Percentiles rank a stretch among this genome's conserved stretches.
Evolutionary conservation across 768 basidiomycete genomes (phyloP).

Genomic region (Tylopilus sp.): DNA sequence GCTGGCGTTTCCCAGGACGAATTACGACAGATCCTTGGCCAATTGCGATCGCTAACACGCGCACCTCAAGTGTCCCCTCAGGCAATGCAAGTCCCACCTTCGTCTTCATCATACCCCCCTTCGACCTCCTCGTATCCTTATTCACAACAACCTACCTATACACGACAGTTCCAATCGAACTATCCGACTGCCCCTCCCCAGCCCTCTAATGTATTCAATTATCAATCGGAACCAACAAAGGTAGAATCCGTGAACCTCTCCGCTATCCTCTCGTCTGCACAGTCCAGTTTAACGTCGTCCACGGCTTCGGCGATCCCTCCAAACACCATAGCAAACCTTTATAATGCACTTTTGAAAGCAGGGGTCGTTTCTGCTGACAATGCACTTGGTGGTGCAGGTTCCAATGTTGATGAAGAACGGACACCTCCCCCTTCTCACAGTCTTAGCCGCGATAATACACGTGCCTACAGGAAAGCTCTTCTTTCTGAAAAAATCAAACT

Average conservation of each 20-base stretch:
- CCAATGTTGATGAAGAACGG: conserved; percentile 23
- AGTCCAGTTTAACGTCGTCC: conserved; percentile 22
- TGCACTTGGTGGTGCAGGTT: conserved; percentile 49
- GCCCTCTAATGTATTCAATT: conserved; percentile 25
- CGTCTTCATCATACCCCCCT: conserved; percentile 21
- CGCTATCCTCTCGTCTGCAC: conserved; percentile 26
- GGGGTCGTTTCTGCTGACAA: conserved; percentile 62
- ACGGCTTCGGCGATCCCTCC: conserved; percentile 23
- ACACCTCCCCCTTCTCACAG: conserved; percentile 32
- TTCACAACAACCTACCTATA: conserved; percentile 31
- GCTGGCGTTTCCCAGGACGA: conserved; percentile 79
- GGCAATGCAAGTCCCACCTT: conserved; percentile 26
- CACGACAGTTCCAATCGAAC: conserved; percentile 26
- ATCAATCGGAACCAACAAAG: conserved; percentile 27
- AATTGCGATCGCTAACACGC: conserved; percentile 62
- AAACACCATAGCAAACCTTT: conserved; percentile 52
- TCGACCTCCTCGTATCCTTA: conserved; percentile 28
- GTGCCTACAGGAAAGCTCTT: conserved; percentile 58
- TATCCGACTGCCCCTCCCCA: conserved; percentile 33
- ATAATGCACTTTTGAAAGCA: conserved; percentile 72
- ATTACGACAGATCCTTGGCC: conserved; percentile 68
- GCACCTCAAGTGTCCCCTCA: conserved; percentile 34
- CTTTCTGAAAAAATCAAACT: conserved; percentile 60
- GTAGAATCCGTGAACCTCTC: conserved; percentile 30
- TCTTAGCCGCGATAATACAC: conserved; percentile 45